Base-by-base conservation (phyloP, 202 grass and related monocot species). In the Panicum hallii region DNA sequence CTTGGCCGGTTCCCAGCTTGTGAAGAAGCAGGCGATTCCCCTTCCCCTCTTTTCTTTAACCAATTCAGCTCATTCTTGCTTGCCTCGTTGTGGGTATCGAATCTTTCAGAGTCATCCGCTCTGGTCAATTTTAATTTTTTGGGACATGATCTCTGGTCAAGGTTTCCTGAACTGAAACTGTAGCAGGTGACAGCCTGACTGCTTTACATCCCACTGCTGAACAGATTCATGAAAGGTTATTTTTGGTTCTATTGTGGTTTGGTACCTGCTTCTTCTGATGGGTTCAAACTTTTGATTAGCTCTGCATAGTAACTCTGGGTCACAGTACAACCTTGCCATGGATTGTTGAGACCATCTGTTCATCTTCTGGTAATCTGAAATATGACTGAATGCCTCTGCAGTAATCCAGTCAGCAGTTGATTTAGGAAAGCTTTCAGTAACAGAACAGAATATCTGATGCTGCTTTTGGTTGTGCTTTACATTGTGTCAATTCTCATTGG, bases 401-500 rank as follows among this genome's bases (percentile, higher is more conserved):
- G 20, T 70, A 52, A 82, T 87, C 60, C 30, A 34, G 17, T 70
- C 64, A 23, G 11, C 57, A 8, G 43, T 82, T 4, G 14, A 70
- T 78, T 78, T 40, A 28, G n/a, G 13, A 55, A 78, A 78, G 16
- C 36, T 77, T 86, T 82, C 65, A 78, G 57, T 5, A 56, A 58
- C 10, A 19, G 47, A 55, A 44, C 57, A 61, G 43, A 36, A 6
- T 72, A 47, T 76, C 19, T 82, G 57, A 67, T 79, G 43, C 61
- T 62, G 52, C 52, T 83, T 4, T 62, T 11, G 26, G 23, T 23
- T 34, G 3, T 9, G 40, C 20, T 17, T 30, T 69, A 43, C 38
- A 28, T 61, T 1, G 41, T 34, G 40, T 22, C 40, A 63, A 13
- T 74, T 46, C n/a, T 67, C 42, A 61, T 43, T 20, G 62, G 12